A percentile compares a stretch with the other conserved stretches of the same genome.
phyloP scores from a whole-genome alignment of 2,329 filamentous ascomycete species.

The Septoria linicola region DNA sequence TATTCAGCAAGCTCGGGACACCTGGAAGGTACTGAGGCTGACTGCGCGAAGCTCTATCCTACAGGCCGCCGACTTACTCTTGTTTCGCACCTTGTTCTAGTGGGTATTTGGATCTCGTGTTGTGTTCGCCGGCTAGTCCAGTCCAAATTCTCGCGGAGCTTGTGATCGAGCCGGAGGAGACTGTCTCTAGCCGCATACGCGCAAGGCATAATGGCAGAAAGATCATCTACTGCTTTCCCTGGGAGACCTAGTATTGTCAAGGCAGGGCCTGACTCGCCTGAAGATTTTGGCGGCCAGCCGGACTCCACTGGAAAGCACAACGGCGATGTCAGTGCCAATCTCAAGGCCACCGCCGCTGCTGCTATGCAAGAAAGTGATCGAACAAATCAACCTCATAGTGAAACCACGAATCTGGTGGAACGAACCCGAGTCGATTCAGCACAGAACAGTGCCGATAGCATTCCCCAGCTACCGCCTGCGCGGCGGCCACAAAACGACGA shows the following conservation, averaged over 20 bases:
- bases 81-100: no score
- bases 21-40: no score
- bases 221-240: background rate
- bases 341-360: constrained; percentile 22
- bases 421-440: constrained; percentile 27
- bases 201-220: constrained; percentile 6
- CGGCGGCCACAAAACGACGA: background rate
- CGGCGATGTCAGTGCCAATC: constrained; percentile 4
- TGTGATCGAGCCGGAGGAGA: background rate
- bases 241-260: constrained; percentile 8
- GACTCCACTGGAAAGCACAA: background rate
- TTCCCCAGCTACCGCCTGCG: constrained; percentile 21
- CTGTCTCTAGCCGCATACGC: background rate
- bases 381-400: constrained; percentile 1
- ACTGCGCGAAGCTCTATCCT: no score
- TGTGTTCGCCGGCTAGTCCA: no score
- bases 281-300: background rate
- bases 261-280: constrained; percentile 6
- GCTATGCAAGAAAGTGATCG: constrained; percentile 20
- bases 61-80: no score
- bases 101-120: no score
- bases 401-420: constrained; percentile 13
- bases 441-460: constrained; percentile 20
- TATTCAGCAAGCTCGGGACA: no score
- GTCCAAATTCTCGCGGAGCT: no score